Evolutionary conservation across 371 early-diverging fungal species (phyloP).

Genomic region (Mucor indicus): DNA sequence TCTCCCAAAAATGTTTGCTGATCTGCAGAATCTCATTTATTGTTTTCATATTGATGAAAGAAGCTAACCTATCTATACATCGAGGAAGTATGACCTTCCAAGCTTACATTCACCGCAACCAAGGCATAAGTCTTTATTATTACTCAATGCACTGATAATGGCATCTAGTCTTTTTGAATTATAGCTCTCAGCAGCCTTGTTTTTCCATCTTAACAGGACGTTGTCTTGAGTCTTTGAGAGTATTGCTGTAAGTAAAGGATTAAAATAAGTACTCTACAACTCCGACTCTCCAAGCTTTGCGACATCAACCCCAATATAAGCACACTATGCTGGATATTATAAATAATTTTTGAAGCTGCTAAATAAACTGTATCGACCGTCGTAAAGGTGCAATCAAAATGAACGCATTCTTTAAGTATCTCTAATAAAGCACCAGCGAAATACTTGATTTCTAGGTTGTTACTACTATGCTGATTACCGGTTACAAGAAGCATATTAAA

Average conservation of each 20-base stretch:
- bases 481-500: constrained; percentile 2
- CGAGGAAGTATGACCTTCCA: not conserved
- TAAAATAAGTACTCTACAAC: constrained; percentile 5
- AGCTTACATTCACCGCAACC: constrained; percentile 3
- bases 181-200: constrained; percentile 5
- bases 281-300: constrained; percentile 1
- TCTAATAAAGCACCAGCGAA: constrained; percentile 3
- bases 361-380: not conserved
- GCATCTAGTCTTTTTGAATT: constrained; percentile 1
- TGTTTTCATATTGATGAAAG: constrained; percentile 4
- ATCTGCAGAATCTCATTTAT: constrained; percentile 5
- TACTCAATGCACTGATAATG: not conserved
- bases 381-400: constrained; percentile 2
- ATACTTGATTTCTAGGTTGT: not conserved
- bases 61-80: not conserved
- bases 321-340: constrained; percentile 1
- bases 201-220: constrained; percentile 1
- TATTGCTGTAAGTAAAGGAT: constrained; percentile 1
- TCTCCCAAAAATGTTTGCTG: constrained; percentile 5
- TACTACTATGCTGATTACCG: constrained; percentile 1
- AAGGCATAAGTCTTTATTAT: not conserved
- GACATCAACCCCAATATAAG: constrained; percentile 2
- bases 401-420: constrained; percentile 1
- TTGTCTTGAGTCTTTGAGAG: constrained; percentile 1
- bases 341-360: constrained; percentile 3